Conservation (phyloP, 495 filamentous ascomycete genomes). For the Penicillium subrubescens region DNA sequence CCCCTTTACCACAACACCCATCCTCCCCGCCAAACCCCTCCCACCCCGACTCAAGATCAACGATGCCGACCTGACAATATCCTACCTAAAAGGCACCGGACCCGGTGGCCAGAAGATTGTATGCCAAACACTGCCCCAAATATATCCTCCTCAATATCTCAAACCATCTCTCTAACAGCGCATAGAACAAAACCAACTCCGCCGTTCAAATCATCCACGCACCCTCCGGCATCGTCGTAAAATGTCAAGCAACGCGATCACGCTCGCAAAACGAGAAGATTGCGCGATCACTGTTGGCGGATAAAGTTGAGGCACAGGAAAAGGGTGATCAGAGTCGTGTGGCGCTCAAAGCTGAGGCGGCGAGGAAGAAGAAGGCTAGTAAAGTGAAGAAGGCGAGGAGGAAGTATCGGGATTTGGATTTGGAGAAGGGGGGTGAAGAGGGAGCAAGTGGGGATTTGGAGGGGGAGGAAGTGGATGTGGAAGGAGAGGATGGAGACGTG, state of each 20-base stretch:
- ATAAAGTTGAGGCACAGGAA: slow-evolving; percentile 69
- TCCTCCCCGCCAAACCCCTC: slow-evolving; percentile 53
- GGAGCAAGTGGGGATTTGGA: slow-evolving; percentile 42
- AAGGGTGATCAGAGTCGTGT: slow-evolving; percentile 61
- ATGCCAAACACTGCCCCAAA: not conserved
- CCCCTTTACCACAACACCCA: slow-evolving; percentile 32
- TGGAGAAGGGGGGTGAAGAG: slow-evolving; percentile 46
- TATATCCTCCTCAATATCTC: not conserved
- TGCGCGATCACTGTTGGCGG: slow-evolving; percentile 75
- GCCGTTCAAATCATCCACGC: slow-evolving; percentile 92
- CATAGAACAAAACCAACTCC: slow-evolving; percentile 91
- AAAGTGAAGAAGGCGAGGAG: slow-evolving; percentile 64
- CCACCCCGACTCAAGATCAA: slow-evolving; percentile 74
- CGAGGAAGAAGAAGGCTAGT: slow-evolving; percentile 65
- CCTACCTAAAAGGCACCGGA: slow-evolving; percentile 88
- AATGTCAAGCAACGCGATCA: slow-evolving; percentile 88
- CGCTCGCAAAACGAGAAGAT: slow-evolving; percentile 87
- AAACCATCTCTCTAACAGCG: not conserved
- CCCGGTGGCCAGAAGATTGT: slow-evolving; percentile 95
- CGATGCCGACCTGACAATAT: slow-evolving; percentile 77
- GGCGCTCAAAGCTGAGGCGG: slow-evolving; percentile 55
- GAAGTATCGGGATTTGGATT: slow-evolving; percentile 60
- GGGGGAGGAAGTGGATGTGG: slow-evolving; percentile 38
- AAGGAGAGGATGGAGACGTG: slow-evolving; percentile 28
- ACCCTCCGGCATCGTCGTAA: slow-evolving; percentile 86